These are phyloP conservation scores for Geum urbanum DNA, from an alignment of 306 rosid species.

Conservation along the genomic window DNA sequence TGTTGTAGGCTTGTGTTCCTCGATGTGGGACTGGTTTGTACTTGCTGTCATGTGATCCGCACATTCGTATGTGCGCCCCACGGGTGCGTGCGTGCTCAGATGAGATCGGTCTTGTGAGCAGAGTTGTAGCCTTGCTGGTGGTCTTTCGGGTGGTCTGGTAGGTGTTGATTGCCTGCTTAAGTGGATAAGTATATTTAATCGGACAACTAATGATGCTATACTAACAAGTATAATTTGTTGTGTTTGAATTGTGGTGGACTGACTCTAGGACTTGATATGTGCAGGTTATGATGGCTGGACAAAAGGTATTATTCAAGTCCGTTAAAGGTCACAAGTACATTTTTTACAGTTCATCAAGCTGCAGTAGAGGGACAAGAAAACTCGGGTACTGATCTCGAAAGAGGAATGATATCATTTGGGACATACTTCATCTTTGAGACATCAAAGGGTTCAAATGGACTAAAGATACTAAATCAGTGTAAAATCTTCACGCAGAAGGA, in stretches of 20 bases:
- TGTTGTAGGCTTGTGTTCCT: too few relatives aligned
- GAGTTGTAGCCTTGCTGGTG: too few relatives aligned
- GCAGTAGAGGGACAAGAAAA: slow-evolving; percentile 47
- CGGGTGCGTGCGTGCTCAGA: too few relatives aligned
- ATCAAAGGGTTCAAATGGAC: slow-evolving; percentile 67
- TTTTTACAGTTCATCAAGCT: slow-evolving; percentile 69
- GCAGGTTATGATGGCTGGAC: slow-evolving; percentile 90
- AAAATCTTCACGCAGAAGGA: slow-evolving; percentile 86
- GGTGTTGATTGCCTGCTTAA: too few relatives aligned
- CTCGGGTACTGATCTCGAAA: slow-evolving; percentile 31
- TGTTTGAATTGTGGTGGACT: neutral
- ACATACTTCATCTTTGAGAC: slow-evolving; percentile 81
- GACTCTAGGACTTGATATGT: slow-evolving; percentile 15
- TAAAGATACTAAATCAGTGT: slow-evolving; percentile 89
- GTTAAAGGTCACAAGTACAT: slow-evolving; percentile 61
- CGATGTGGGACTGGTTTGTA: too few relatives aligned
- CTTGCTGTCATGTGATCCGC: too few relatives aligned
- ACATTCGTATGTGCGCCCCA: too few relatives aligned
- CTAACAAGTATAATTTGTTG: neutral
- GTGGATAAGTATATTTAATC: too few relatives aligned
- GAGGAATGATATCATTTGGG: slow-evolving; percentile 79
- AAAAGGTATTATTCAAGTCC: slow-evolving; percentile 71
- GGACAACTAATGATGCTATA: too few relatives aligned
- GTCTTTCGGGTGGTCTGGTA: too few relatives aligned
- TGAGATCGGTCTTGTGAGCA: too few relatives aligned